Evolutionary conservation across 768 basidiomycete species (phyloP), one percentile per base, ranked within the genome.

Genomic region (Leccinum disarticulatum): DNA sequence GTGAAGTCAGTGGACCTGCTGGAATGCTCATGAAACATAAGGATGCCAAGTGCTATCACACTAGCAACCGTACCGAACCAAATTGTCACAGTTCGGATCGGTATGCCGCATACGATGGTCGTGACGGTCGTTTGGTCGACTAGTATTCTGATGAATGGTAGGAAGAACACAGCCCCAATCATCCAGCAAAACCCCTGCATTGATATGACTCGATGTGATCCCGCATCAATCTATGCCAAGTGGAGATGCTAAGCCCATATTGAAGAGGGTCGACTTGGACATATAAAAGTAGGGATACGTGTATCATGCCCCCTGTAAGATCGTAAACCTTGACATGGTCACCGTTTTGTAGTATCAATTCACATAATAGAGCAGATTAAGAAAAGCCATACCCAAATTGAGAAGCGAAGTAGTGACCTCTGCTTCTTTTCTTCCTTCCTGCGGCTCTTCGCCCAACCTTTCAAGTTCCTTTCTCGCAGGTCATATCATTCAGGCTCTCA

Each of bases 201-300:
- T 86, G n/a, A 85, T 62, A 28, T 85, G 33, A 53, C 30, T 17
- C 52, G 17, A 52, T 58, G 4, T 13, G 19, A 10, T 10, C n/a
- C 11, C 1, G 8, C 13, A 17, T 52, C 15, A 19, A 14, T 22
- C 33, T 11, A 52, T 22, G 33, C 25, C 25, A 25, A 77, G 64
- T 86, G 85, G 62, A 70, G 2, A 73, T 57, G 48, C 72, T 66
- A 27, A 84, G 72, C 4, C 80, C 81, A 49, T 82, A 82, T 57
- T 74, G 74, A 13, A 83, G 75, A 3, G 84, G 76, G 51, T 82
- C 79, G 7, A 85, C 66, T 62, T 87, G 86, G 19, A 87, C 71
- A 68, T 84, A 33, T 33, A 33, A 69, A 83, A 86, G 48, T 81
- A 75, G 0, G 84, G 83, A 53, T 80, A 82, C 58, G 77, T 79